Base-by-base conservation (phyloP, 495 filamentous ascomycete species). In the Cercophora scortea region DNA sequence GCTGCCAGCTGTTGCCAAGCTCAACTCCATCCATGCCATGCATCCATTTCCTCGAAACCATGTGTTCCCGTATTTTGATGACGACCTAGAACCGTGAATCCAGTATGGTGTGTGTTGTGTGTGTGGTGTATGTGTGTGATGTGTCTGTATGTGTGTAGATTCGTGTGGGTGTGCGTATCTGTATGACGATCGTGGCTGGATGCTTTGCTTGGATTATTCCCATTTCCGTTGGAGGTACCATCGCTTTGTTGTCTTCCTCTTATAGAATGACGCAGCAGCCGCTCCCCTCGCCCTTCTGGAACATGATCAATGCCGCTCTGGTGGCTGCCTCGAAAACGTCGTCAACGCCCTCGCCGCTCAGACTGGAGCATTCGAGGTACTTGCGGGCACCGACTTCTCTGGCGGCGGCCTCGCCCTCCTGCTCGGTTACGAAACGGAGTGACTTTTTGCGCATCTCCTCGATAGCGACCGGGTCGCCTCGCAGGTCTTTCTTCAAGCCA, bases 281-380 rank as follows among this genome's bases (percentile, higher is more conserved):
- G 44, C 75, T 71, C 49, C 82, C 79, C 67, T 95, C 88, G 25
- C 84, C 82, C 69, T 92, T 92, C 61, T 97, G 92, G 52, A 94
- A 93, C 36, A 84, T 92, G 16, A 96, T 78, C 50, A 99, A 74
- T 32, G 93, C 91, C n/a, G 93, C 92, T 62, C 93, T 80, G 49
- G 93, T 99, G 8, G 93, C 93, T 32, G 93, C 93, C 66, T 99
- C 93, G 63, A 99, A 99, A 11, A 99, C 93, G 70, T 99, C 93
- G 68, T 99, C 93, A 18, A 99, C 93, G 11, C 93, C 93, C 64
- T 99, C 94, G 45, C 93, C 93, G n/a, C 88, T 96, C 58, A 99
- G 70, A 33, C 88, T 92, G 5, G 91, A 96, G 71, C 93, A 99
- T 66, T 99, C 93, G 45, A 99, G 84, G 60, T 99, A 99, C 72